A percentile compares a stretch with the other conserved stretches of the same genome.
Conservation (phyloP, 176 grass and related monocot genomes). For the Rhipidocladum racemiflorum region DNA sequence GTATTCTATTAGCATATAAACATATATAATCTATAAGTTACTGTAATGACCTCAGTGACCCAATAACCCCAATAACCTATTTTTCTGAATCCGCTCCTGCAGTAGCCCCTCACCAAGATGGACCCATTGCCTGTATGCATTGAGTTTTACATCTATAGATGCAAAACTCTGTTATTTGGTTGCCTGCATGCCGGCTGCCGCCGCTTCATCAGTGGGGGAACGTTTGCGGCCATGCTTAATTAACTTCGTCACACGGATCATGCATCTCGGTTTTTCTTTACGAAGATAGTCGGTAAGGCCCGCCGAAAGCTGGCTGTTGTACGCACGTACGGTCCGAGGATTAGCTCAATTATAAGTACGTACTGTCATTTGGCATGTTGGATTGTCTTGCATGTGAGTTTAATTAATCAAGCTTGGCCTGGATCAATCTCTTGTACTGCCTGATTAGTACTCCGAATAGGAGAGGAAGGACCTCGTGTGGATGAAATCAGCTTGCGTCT, state of each 20-base stretch:
- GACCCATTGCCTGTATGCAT: too few relatives aligned
- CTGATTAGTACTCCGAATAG: background rate
- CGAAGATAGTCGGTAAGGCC: background rate
- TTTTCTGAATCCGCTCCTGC: too few relatives aligned
- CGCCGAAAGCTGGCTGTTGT: background rate
- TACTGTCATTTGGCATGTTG: background rate
- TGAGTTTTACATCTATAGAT: too few relatives aligned
- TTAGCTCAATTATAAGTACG: background rate
- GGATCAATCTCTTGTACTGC: background rate
- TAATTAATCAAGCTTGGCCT: background rate
- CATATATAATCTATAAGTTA: too few relatives aligned
- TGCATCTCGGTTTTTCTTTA: background rate
- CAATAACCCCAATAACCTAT: too few relatives aligned
- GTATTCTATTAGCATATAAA: too few relatives aligned
- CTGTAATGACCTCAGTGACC: too few relatives aligned
- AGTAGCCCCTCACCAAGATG: too few relatives aligned
- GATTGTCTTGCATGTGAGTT: background rate
- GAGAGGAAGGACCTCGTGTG: background rate
- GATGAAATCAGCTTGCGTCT: background rate
- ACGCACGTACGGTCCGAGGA: background rate
- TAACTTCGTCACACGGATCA: background rate
- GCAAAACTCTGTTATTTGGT: too few relatives aligned
- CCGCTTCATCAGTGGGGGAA: constrained; percentile 1
- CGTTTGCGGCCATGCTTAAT: background rate
- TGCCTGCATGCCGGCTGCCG: background rate